Conservation (phyloP, 1,139 yeast species). For the Sugiyamaella pinicola region DNA sequence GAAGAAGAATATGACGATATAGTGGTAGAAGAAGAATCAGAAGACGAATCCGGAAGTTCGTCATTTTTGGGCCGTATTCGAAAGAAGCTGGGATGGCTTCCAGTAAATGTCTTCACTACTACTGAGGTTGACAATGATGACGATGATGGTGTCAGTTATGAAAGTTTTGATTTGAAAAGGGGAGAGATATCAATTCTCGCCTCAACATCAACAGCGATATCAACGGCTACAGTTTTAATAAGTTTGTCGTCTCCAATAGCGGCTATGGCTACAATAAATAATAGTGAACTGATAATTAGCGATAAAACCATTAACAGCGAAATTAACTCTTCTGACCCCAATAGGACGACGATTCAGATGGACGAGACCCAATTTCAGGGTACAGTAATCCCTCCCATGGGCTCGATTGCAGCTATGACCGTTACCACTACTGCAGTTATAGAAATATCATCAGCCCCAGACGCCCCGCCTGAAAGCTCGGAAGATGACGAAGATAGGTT, state of each 20-base stretch:
- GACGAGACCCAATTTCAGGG: neutral
- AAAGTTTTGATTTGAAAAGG: neutral
- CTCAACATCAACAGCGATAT: neutral
- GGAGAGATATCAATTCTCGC: neutral
- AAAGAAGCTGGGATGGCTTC: constrained; percentile 18
- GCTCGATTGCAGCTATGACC: neutral
- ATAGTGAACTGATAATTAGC: neutral
- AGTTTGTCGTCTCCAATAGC: neutral
- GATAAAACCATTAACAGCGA: neutral
- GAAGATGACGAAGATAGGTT: constrained; percentile 19
- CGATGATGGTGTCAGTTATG: neutral
- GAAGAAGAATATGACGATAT: constrained; percentile 14
- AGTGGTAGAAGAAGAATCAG: constrained; percentile 1
- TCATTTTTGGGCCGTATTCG: constrained; percentile 14
- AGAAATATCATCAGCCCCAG: neutral
- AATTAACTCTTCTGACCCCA: neutral
- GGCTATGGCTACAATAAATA: constrained; percentile 3
- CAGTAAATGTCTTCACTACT: constrained; percentile 2
- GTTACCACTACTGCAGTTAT: constrained; percentile 6
- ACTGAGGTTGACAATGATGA: neutral
- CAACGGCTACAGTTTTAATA: neutral
- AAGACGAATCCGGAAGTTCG: constrained; percentile 5
- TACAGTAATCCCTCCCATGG: neutral
- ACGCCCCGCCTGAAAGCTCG: neutral
- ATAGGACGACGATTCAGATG: neutral